These are phyloP conservation scores for Xylaria flabelliformis DNA, from an alignment of 495 filamentous ascomycete species.

Conservation along the genomic window DNA sequence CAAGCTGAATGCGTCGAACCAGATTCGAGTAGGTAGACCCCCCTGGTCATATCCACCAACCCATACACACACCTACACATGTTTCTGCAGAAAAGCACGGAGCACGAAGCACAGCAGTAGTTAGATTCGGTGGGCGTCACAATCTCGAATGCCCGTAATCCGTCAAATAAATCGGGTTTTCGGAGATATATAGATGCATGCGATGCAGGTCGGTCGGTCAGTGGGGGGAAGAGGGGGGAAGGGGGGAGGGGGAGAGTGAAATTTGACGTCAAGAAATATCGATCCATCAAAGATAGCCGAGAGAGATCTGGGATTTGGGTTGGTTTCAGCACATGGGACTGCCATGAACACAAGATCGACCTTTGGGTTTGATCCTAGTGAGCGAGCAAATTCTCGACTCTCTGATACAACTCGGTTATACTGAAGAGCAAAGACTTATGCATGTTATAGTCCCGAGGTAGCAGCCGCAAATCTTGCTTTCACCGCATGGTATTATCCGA, in stretches of 20 bases:
- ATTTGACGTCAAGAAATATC: conserved; percentile 22
- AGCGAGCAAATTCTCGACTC: not conserved
- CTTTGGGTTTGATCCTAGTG: not conserved
- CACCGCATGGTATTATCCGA: conserved; percentile 27
- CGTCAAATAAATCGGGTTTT: conserved; percentile 23
- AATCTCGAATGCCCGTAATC: conserved; percentile 21
- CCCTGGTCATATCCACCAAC: conserved; percentile 10
- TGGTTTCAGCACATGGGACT: conserved; percentile 10
- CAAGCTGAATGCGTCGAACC: conserved; percentile 26
- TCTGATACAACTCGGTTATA: not conserved
- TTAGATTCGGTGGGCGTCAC: conserved; percentile 13
- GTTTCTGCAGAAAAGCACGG: not conserved
- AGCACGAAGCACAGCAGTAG: conserved; percentile 11
- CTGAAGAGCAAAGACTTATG: conserved; percentile 3
- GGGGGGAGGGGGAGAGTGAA: not conserved
- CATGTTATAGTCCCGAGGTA: conserved; percentile 13
- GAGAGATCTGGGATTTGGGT: not conserved
- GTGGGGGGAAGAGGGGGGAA: not conserved
- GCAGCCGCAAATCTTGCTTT: conserved; percentile 24
- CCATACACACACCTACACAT: conserved; percentile 17
- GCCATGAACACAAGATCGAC: conserved; percentile 3
- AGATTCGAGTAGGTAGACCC: conserved; percentile 10
- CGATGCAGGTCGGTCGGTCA: conserved; percentile 5
- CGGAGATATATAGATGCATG: conserved; percentile 27
- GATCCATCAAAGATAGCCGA: conserved; percentile 20